These are phyloP conservation scores for Fraxinus velutina DNA, from an alignment of 305 asterid species.

Conservation along the genomic window DNA sequence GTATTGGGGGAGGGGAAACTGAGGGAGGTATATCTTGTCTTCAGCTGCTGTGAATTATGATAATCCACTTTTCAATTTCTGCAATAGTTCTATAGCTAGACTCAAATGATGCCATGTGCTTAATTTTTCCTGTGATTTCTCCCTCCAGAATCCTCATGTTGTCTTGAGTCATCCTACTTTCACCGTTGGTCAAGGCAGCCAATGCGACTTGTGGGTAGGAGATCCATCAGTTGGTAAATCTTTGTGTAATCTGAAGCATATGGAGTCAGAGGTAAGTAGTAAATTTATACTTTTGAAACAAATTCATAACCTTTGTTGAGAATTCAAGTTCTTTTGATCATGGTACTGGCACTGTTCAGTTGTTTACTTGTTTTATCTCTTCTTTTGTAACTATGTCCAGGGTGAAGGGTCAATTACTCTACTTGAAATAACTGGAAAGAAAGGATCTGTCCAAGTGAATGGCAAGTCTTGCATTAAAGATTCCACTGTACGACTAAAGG, in stretches of 20 bases:
- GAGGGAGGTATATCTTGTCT: not conserved
- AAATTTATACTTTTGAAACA: not conserved
- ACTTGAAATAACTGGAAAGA: conserved; percentile 79
- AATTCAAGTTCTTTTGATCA: conserved; percentile 14
- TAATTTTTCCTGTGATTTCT: not conserved
- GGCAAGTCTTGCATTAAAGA: conserved; percentile 64
- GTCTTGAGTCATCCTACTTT: conserved; percentile 47
- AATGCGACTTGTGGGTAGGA: conserved; percentile 66
- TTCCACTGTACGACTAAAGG: conserved; percentile 59
- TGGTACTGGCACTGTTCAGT: conserved; percentile 12
- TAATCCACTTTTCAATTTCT: not conserved
- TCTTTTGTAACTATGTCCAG: conserved; percentile 31
- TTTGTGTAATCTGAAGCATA: conserved; percentile 72
- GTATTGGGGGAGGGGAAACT: not conserved
- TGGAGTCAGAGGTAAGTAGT: conserved; percentile 60
- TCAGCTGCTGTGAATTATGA: not conserved
- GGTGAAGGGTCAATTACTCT: conserved; percentile 54
- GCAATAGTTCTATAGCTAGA: not conserved
- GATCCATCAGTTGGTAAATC: conserved; percentile 65
- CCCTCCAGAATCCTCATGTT: conserved; percentile 72
- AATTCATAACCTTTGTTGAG: conserved; percentile 16
- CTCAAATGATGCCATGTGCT: not conserved
- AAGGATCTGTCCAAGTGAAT: conserved; percentile 82
- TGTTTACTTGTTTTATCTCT: conserved; percentile 14
- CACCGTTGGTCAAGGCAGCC: conserved; percentile 79